Evolutionary conservation across 2,329 filamentous ascomycete species (phyloP).

Genomic region (Xylariaceae sp.): DNA sequence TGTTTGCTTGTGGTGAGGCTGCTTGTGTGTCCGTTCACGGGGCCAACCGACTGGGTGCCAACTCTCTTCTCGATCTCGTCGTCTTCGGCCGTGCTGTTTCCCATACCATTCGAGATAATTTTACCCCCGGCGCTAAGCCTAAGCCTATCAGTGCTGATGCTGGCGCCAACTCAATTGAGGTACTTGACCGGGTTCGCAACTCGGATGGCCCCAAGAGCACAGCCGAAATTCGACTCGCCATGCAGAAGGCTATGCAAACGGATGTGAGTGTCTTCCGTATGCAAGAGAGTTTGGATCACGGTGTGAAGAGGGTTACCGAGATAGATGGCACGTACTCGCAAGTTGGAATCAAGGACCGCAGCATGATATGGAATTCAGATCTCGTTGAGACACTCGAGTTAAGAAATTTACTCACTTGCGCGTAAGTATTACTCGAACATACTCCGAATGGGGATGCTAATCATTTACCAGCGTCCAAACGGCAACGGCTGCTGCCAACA

Average conservation of each 20-base stretch:
- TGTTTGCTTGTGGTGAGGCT: slow-evolving; percentile 96
- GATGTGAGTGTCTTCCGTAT: slow-evolving; percentile 97
- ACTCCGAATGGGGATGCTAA: slow-evolving; percentile 1
- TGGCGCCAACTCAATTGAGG: slow-evolving; percentile 82
- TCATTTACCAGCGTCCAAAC: slow-evolving; percentile 72
- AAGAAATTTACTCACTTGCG: slow-evolving; percentile 94
- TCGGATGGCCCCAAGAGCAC: slow-evolving; percentile 85
- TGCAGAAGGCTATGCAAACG: slow-evolving; percentile 98
- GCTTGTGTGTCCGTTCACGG: slow-evolving; percentile 98
- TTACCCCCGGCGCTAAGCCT: slow-evolving; percentile 79
- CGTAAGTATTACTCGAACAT: slow-evolving; percentile 59
- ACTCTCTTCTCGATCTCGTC: slow-evolving; percentile 95
- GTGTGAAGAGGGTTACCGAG: slow-evolving; percentile 82
- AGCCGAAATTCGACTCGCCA: slow-evolving; percentile 82
- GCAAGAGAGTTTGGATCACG: slow-evolving; percentile 90
- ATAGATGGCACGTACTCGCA: slow-evolving; percentile 81
- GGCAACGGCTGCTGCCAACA: slow-evolving; percentile 83
- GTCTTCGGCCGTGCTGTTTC: slow-evolving; percentile 97
- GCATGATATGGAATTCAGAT: slow-evolving; percentile 99
- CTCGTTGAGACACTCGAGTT: slow-evolving; percentile 95
- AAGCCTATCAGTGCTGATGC: slow-evolving; percentile 82
- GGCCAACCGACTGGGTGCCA: slow-evolving; percentile 95
- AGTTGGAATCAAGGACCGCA: slow-evolving; percentile 95
- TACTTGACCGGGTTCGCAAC: slow-evolving; percentile 83
- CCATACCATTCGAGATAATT: slow-evolving; percentile 95